These are phyloP conservation scores for Flaveria bidentis DNA, from an alignment of 129 eudicot species.

Conservation along the genomic window DNA sequence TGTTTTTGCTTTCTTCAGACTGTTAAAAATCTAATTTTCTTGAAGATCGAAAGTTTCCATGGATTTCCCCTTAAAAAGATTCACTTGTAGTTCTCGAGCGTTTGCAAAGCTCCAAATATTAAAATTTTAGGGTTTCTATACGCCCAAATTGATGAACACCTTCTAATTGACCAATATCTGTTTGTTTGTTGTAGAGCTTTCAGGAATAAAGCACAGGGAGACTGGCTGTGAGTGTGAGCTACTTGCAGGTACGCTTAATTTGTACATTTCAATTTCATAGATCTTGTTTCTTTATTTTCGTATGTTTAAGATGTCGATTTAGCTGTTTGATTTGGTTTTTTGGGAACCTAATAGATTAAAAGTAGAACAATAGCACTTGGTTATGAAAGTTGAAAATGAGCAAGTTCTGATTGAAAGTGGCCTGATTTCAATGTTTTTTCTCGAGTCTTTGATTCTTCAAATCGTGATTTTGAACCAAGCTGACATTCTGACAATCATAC, in stretches of 20 bases:
- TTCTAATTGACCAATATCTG: slow-evolving; percentile 9
- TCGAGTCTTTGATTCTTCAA: neutral
- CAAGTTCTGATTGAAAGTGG: neutral
- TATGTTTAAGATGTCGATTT: neutral
- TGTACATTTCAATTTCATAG: too few species aligned
- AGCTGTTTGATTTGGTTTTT: too few species aligned
- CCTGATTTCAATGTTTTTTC: neutral
- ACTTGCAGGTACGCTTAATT: too few species aligned
- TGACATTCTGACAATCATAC: neutral
- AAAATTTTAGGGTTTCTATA: slow-evolving; percentile 3
- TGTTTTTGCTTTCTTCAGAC: neutral
- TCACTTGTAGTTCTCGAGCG: slow-evolving; percentile 9
- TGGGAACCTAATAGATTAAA: neutral
- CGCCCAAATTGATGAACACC: slow-evolving; percentile 2
- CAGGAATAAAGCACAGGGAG: too few species aligned
- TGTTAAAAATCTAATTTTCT: too few species aligned
- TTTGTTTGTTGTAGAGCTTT: slow-evolving; percentile 15
- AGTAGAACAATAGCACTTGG: neutral
- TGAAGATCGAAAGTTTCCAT: neutral
- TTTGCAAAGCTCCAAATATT: neutral
- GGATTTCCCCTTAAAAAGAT: neutral
- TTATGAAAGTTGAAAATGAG: neutral
- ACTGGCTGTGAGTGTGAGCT: too few species aligned
- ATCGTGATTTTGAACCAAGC: neutral
- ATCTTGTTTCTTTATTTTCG: too few species aligned